Percentiles rank a stretch among this genome's conserved stretches.
These are phyloP conservation scores for Camelina hispida DNA, from an alignment of 345 rosid genomes.

Conservation along the genomic window DNA sequence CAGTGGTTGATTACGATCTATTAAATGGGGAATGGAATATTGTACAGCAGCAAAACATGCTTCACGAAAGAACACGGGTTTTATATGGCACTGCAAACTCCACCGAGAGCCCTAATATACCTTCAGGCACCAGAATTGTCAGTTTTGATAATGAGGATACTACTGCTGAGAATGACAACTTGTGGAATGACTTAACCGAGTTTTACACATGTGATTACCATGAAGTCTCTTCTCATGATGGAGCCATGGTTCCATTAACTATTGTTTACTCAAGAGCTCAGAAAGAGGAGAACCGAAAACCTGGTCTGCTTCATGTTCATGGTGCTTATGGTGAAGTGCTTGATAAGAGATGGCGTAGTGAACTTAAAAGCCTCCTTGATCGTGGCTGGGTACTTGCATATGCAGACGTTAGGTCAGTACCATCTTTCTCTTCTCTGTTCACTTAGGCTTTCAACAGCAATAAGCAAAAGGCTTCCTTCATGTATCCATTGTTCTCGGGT, in stretches of 20 bases:
- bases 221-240: slow-evolving; percentile 75
- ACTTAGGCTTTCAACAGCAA: slow-evolving; percentile 9
- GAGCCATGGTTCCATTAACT: slow-evolving; percentile 78
- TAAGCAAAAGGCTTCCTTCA: slow-evolving; percentile 7
- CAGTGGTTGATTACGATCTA: slow-evolving; percentile 89
- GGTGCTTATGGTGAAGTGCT: slow-evolving; percentile 96
- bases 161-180: slow-evolving; percentile 59
- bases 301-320: slow-evolving; percentile 89
- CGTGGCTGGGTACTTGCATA: slow-evolving; percentile 96
- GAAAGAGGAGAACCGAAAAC: slow-evolving; percentile 52
- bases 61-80: slow-evolving; percentile 85
- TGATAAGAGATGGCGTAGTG: slow-evolving; percentile 90
- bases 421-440: slow-evolving; percentile 21
- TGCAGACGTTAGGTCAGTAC: slow-evolving; percentile 91
- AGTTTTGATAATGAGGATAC: slow-evolving; percentile 49
- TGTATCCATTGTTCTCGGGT: slow-evolving; percentile 21
- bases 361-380: slow-evolving; percentile 95
- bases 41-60: slow-evolving; percentile 93
- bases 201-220: slow-evolving; percentile 80
- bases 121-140: slow-evolving; percentile 45
- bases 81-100: slow-evolving; percentile 78
- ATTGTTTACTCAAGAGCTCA: slow-evolving; percentile 65
- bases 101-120: slow-evolving; percentile 46
- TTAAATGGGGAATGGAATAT: slow-evolving; percentile 85
- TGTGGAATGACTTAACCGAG: slow-evolving; percentile 93